Percentiles rank a stretch among this genome's conserved stretches.
phyloP scores from a whole-genome alignment of 148 eudicot genomes.

The Gaultheria prostrata region DNA sequence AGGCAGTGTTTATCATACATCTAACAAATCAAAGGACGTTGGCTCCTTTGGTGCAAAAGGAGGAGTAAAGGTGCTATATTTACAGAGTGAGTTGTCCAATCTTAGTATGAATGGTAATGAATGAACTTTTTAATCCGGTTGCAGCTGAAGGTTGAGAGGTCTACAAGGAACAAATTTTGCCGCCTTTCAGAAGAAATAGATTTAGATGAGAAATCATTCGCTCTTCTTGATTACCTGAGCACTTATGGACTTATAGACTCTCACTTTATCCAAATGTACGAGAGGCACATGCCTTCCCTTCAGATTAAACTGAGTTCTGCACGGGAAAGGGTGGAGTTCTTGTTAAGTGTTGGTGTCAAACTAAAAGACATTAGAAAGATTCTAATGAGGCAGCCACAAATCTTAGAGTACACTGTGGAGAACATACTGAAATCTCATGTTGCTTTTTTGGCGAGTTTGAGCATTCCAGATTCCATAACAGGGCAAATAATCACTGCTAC shows the following conservation, averaged over 20 bases:
- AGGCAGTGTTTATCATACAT: slow-evolving; percentile 6
- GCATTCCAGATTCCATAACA: slow-evolving; percentile 77
- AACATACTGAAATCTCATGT: slow-evolving; percentile 84
- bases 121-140: slow-evolving; percentile 23
- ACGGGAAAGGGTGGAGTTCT: slow-evolving; percentile 66
- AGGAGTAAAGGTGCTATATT: slow-evolving; percentile 52
- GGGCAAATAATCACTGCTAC: slow-evolving; percentile 81
- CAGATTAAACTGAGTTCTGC: slow-evolving; percentile 77
- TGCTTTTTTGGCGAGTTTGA: slow-evolving; percentile 62
- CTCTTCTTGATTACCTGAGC: slow-evolving; percentile 85
- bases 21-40: slow-evolving; percentile 18
- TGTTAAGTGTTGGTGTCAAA: slow-evolving; percentile 78
- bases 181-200: slow-evolving; percentile 70
- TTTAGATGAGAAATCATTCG: slow-evolving; percentile 76
- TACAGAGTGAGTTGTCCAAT: slow-evolving; percentile 18
- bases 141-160: slow-evolving; percentile 49
- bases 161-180: slow-evolving; percentile 47
- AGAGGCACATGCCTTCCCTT: slow-evolving; percentile 79
- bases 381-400: slow-evolving; percentile 82
- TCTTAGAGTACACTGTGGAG: slow-evolving; percentile 78
- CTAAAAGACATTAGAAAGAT: slow-evolving; percentile 73
- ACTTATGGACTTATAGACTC: slow-evolving; percentile 83
- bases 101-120: slow-evolving; percentile 18
- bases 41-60: slow-evolving; percentile 28
- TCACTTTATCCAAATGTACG: slow-evolving; percentile 80